Conservation (phyloP, 2,329 filamentous ascomycete genomes). For the Teratosphaeriaceae sp. region DNA sequence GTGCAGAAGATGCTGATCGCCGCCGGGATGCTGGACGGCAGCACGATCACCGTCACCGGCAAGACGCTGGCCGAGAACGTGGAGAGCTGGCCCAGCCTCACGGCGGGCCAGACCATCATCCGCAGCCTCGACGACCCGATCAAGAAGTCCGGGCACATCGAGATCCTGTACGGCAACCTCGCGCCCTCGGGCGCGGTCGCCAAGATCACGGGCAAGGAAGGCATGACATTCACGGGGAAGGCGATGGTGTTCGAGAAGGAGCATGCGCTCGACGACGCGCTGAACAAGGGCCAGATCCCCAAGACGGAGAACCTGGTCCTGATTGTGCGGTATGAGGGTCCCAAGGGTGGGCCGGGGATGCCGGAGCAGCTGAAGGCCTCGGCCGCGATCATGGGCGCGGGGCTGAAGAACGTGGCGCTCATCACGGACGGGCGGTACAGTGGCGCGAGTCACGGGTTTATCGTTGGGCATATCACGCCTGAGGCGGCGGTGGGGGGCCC, state of each 20-base stretch:
- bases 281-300: constrained; percentile 62
- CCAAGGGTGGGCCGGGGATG: constrained; percentile 69
- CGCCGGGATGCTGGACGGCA: constrained; percentile 44
- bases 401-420: constrained; percentile 64
- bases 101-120: constrained; percentile 63
- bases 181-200: constrained; percentile 65
- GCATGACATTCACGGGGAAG: constrained; percentile 59
- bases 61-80: constrained; percentile 45
- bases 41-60: constrained; percentile 44
- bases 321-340: constrained; percentile 68
- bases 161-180: constrained; percentile 63
- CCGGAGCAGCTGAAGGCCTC: constrained; percentile 68
- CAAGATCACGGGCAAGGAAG: constrained; percentile 74
- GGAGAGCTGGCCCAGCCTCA: constrained; percentile 55
- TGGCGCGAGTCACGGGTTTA: constrained; percentile 77
- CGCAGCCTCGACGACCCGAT: constrained; percentile 61
- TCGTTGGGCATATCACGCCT: constrained; percentile 82
- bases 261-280: constrained; percentile 60
- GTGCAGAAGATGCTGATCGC: constrained; percentile 45
- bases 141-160: constrained; percentile 65
- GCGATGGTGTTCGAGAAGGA: constrained; percentile 65
- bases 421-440: constrained; percentile 71
- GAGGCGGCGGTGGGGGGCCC: constrained; percentile 82
- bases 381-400: constrained; percentile 67
- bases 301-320: constrained; percentile 72